Conservation (phyloP, 1,284 basidiomycete species). For the Pseudomicrostroma phylloplanum region DNA sequence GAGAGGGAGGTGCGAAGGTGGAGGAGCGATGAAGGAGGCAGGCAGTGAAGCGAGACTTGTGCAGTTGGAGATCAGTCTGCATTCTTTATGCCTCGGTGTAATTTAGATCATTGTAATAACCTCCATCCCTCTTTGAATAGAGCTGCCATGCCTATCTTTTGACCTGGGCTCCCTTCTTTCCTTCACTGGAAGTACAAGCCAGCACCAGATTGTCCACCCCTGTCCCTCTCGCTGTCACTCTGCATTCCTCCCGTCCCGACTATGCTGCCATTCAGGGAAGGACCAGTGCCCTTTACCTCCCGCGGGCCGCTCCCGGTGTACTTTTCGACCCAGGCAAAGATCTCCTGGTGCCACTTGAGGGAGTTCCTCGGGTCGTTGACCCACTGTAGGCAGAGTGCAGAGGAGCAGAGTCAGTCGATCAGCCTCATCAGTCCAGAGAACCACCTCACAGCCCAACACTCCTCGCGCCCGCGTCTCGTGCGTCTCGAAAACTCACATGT, state of each 20-base stretch:
- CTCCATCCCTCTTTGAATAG: too few relatives aligned
- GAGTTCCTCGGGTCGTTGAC: conserved; percentile 24
- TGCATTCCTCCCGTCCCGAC: not conserved
- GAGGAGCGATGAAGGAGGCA: not conserved
- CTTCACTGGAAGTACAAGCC: not conserved
- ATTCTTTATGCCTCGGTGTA: too few relatives aligned
- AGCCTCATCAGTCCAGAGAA: too few relatives aligned
- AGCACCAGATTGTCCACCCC: not conserved
- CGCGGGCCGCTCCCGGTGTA: conserved; percentile 10
- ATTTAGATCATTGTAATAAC: too few relatives aligned
- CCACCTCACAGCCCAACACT: too few relatives aligned
- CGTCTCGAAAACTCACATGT: not conserved
- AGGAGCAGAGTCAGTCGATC: conserved; percentile 6
- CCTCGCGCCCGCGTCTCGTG: not conserved
- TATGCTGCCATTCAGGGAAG: not conserved
- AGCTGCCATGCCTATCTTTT: too few relatives aligned
- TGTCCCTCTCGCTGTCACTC: not conserved
- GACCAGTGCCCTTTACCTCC: not conserved
- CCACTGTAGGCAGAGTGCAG: conserved; percentile 8
- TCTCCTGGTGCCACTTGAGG: conserved; percentile 34
- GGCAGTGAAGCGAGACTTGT: too few relatives aligned
- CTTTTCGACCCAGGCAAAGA: conserved; percentile 32
- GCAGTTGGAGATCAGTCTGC: too few relatives aligned
- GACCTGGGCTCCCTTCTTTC: too few relatives aligned
- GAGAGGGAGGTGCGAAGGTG: not conserved